Evolutionary conservation across 345 rosid species (phyloP).

Genomic region (Odontarrhena argentea): DNA sequence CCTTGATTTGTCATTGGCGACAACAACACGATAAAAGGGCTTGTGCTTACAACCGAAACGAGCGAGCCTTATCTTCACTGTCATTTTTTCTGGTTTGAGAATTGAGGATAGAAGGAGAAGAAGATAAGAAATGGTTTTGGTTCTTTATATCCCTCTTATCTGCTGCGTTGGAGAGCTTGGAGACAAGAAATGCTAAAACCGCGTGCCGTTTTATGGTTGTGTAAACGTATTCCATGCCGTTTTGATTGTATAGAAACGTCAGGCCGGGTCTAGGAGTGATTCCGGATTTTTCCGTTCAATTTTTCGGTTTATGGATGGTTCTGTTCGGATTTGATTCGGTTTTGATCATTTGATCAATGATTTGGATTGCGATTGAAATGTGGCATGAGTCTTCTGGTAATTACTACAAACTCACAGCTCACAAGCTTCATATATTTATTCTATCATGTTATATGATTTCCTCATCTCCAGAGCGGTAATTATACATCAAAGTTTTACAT

Average conservation of each 20-base stretch:
- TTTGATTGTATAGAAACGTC: neutral
- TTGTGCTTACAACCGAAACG: constrained; percentile 75
- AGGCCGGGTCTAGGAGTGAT: too few relatives aligned
- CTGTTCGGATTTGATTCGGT: too few relatives aligned
- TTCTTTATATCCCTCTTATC: neutral
- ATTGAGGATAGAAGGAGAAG: neutral
- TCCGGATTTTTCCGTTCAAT: too few relatives aligned
- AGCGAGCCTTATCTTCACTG: constrained; percentile 71
- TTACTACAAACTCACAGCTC: too few relatives aligned
- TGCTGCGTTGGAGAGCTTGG: neutral
- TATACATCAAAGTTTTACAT: too few relatives aligned
- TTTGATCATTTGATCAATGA: too few relatives aligned
- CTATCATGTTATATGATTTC: too few relatives aligned
- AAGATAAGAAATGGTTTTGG: neutral
- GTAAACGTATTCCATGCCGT: constrained; percentile 23
- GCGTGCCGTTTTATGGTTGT: neutral
- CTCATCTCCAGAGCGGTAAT: too few relatives aligned
- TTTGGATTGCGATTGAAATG: too few relatives aligned
- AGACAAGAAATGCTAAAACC: neutral
- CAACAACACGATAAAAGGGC: constrained; percentile 79
- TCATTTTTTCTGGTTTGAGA: constrained; percentile 46
- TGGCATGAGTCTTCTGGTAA: too few relatives aligned
- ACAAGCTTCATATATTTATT: too few relatives aligned
- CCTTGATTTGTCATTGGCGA: constrained; percentile 78
- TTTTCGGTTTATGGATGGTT: too few relatives aligned